Base-by-base conservation (phyloP, 2,329 filamentous ascomycete genomes). In the Pseudofabraea citricarpa region DNA sequence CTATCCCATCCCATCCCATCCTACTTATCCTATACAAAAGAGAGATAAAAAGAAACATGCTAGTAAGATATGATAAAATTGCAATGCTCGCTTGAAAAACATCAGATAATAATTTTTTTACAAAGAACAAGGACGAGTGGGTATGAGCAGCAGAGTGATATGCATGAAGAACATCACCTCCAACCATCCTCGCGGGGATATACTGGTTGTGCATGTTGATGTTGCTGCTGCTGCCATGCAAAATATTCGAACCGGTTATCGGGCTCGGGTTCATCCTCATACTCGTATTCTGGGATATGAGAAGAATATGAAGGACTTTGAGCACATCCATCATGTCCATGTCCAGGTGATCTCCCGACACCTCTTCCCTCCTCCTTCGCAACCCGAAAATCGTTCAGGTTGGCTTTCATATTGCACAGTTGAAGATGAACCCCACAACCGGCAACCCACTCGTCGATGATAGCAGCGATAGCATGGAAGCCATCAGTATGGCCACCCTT, bases 361-460 rank as follows among this genome's bases (percentile, higher is more conserved):
- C 32, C n/a, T 20, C 12, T 18, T 13, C 23, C 13, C 13, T 13
- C 23, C 21, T 42, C 10, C 32, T 46, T 29, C n/a, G 36, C 48
- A 40, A 46, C 50, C 9, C 46, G 65, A 54, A 81, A 82, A 45
- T 73, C 62, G 45, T 76, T 72, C 23, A 83, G 64, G 48, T 83
- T 76, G 2, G 79, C 80, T 53, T 81, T 77, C 67, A 82, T 77
- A 47, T 80, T 74, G 48, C 71, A 68, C 21, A 83, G 65, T 35
- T 73, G 70, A 31, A 83, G 60, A 23, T 71, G 70, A 9, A 73
- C 73, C 12, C 66, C 65, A 1, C 79, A 37, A 15, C 35, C 35
- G 77, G 20, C 57, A 16, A 77, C 75, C 79, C 80, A 84, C 21
- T 66, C 61, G 50, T 83, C 79, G 43, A 84, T 79, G n/a, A 76